A percentile compares a stretch with the other conserved stretches of the same genome.
These are phyloP conservation scores for Candida coquimbonensis DNA, from an alignment of 805 yeast species.

Conservation along the genomic window DNA sequence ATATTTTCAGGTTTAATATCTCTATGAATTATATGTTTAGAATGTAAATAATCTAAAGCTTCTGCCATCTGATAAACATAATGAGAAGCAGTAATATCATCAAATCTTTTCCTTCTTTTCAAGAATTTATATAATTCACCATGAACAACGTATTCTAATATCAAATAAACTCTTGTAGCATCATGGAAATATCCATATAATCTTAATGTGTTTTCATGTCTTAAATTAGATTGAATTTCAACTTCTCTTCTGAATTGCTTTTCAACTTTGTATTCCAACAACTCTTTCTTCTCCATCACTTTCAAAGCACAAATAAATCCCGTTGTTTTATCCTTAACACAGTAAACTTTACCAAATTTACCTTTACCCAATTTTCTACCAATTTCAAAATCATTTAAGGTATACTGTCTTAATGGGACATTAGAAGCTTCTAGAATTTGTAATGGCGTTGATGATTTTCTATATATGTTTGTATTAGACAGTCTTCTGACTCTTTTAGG, in stretches of 20 bases:
- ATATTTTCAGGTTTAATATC: conserved; percentile 95
- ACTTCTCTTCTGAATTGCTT: conserved; percentile 85
- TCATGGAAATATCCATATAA: conserved; percentile 85
- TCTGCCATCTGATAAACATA: conserved; percentile 79
- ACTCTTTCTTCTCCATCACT: conserved; percentile 80
- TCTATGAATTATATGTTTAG: conserved; percentile 77
- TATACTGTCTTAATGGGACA: conserved; percentile 26
- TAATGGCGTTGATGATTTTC: conserved; percentile 17
- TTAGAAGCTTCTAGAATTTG: conserved; percentile 19
- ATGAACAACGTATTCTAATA: conserved; percentile 75
- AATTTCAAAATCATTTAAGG: conserved; percentile 68
- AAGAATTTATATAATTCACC: conserved; percentile 82
- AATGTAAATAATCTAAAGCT: conserved; percentile 73
- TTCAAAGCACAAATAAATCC: conserved; percentile 87
- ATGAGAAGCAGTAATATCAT: conserved; percentile 66
- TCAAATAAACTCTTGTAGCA: conserved; percentile 66
- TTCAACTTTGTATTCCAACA: conserved; percentile 68
- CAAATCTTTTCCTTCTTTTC: conserved; percentile 59
- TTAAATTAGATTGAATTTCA: conserved; percentile 75
- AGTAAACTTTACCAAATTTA: conserved; percentile 86
- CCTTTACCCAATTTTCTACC: conserved; percentile 90
- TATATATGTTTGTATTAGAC: conserved; percentile 1
- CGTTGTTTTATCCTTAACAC: conserved; percentile 67
- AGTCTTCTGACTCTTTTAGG: conserved; percentile 17
- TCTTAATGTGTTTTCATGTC: conserved; percentile 75